A percentile compares a stretch with the other conserved stretches of the same genome.
Conservation (phyloP, 805 yeast genomes). For the Hanseniaspora mollemarum region DNA sequence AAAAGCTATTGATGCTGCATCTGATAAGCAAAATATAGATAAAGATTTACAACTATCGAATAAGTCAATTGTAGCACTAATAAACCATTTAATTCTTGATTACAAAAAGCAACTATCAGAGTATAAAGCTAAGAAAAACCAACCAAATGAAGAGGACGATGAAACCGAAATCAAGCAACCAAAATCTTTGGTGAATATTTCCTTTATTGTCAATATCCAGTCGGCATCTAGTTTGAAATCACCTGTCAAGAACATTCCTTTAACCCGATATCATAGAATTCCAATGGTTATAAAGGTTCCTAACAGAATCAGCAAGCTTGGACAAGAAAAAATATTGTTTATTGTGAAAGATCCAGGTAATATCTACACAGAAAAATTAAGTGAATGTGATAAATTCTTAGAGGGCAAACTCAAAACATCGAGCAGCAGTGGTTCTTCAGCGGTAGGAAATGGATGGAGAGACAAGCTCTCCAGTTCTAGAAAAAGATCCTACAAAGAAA, state of each 20-base stretch:
- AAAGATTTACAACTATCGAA: constrained; percentile 1
- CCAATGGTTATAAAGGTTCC: constrained; percentile 53
- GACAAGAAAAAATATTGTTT: constrained; percentile 43
- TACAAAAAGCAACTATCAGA: constrained; percentile 6
- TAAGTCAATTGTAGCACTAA: constrained; percentile 8
- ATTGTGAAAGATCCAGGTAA: constrained; percentile 66
- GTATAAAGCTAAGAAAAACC: neutral
- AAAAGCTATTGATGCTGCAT: neutral
- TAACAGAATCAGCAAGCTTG: constrained; percentile 38
- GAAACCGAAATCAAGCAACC: constrained; percentile 1
- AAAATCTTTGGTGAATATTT: constrained; percentile 7
- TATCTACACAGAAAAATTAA: constrained; percentile 41
- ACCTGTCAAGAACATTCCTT: constrained; percentile 13
- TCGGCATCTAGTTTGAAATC: constrained; percentile 15
- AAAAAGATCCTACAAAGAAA: constrained; percentile 15
- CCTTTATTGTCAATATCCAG: constrained; percentile 12
- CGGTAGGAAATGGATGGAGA: constrained; percentile 10
- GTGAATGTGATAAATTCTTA: constrained; percentile 12
- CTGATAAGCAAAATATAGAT: neutral
- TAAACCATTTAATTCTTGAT: constrained; percentile 6
- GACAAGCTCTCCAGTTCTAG: neutral
- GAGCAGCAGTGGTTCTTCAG: neutral
- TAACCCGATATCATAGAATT: constrained; percentile 28
- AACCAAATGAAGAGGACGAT: neutral
- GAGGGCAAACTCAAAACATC: neutral